These are phyloP conservation scores for Taxawa tesnikishii DNA, from an alignment of 2,329 filamentous ascomycete genomes.

Conservation along the genomic window DNA sequence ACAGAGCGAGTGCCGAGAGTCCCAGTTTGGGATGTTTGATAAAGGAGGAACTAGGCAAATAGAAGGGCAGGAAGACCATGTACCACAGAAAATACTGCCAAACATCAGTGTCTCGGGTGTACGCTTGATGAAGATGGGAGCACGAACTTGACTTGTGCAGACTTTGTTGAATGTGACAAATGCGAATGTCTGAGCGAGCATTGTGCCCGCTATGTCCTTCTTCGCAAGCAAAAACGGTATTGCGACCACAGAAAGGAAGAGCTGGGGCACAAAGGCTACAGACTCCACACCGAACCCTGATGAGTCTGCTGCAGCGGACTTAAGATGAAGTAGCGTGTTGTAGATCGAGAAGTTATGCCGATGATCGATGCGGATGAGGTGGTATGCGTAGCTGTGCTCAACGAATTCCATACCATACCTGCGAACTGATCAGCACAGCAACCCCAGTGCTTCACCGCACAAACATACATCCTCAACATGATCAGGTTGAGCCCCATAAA, in stretches of 20 bases:
- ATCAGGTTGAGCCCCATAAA: slow-evolving; percentile 61
- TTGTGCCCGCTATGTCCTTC: slow-evolving; percentile 65
- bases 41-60: slow-evolving; percentile 70
- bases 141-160: slow-evolving; percentile 81
- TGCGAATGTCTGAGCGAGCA: slow-evolving; percentile 92
- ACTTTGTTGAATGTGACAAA: slow-evolving; percentile 99
- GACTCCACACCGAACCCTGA: slow-evolving; percentile 51
- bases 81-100: slow-evolving; percentile 97
- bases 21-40: slow-evolving; percentile 50
- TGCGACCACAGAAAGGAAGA: slow-evolving; percentile 64
- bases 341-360: slow-evolving; percentile 98
- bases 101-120: slow-evolving; percentile 4
- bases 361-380: slow-evolving; percentile 86
- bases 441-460: slow-evolving; percentile 1
- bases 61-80: slow-evolving; percentile 82
- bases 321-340: slow-evolving; percentile 80
- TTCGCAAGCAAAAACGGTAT: slow-evolving; percentile 70
- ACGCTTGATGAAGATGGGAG: neutral
- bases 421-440: slow-evolving; percentile 3
- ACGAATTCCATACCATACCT: slow-evolving; percentile 74
- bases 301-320: slow-evolving; percentile 46
- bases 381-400: slow-evolving; percentile 83
- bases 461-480: slow-evolving; percentile 64
- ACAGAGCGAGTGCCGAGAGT: slow-evolving; percentile 51
- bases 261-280: slow-evolving; percentile 78